These are phyloP conservation scores for Bromus sterilis DNA, from an alignment of 176 grass and related monocot species.

Conservation along the genomic window DNA sequence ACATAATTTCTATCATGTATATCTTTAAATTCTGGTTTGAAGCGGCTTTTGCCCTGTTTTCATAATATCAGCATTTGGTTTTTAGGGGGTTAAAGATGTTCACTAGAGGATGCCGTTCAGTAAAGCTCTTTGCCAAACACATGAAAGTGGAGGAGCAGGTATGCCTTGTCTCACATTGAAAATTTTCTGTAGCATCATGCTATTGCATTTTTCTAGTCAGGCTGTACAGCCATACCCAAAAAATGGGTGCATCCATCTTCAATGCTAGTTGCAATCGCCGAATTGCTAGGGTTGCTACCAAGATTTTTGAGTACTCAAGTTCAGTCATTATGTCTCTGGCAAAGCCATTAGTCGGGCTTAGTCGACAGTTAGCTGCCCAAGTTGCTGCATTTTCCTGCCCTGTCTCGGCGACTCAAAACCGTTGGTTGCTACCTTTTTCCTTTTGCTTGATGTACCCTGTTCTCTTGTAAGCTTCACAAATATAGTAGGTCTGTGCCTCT, in stretches of 20 bases:
- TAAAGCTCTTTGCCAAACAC: slow-evolving; percentile 95
- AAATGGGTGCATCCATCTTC: not conserved
- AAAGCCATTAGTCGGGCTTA: not conserved
- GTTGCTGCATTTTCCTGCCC: not conserved
- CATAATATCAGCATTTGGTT: not conserved
- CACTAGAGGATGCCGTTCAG: slow-evolving; percentile 64
- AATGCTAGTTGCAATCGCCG: not conserved
- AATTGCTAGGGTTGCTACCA: not conserved
- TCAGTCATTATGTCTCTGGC: not conserved
- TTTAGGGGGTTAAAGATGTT: slow-evolving; percentile 79
- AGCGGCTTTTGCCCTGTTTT: not conserved
- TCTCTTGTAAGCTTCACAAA: not conserved
- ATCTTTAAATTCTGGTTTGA: not conserved
- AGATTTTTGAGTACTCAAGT: not conserved
- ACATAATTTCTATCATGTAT: not conserved
- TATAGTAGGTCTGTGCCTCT: not conserved
- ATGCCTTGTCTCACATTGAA: not conserved
- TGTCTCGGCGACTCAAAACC: not conserved
- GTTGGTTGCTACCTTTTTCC: not conserved
- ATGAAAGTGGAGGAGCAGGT: slow-evolving; percentile 96
- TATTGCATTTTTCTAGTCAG: not conserved
- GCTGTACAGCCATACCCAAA: not conserved
- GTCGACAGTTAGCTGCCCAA: too few species aligned
- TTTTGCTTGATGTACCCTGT: not conserved
- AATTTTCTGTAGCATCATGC: not conserved